Evolutionary conservation across 2,329 filamentous ascomycete genomes (phyloP), one percentile per base, ranked within the genome.

Genomic region (Aspergillus ruber): DNA sequence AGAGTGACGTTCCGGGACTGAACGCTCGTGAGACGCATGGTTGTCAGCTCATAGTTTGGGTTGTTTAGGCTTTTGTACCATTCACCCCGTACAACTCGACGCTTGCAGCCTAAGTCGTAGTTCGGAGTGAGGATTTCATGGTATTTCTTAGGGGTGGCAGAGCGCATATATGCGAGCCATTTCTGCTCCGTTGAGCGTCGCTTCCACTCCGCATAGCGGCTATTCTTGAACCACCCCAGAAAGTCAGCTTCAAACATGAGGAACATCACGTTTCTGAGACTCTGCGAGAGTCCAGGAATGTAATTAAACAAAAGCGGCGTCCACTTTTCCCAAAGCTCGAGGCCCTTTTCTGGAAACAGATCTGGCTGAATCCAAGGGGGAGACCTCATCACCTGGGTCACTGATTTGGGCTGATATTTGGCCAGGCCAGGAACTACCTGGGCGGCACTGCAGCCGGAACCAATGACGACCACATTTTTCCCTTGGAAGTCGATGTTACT

Each of bases 81-180:
- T 1, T 70, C 70, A 2, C 74, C 70, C 49, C 84, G 80, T 45
- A 78, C 77, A 46, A 85, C 77, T 12, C 81, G 73, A n/a, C 83
- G 68, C 65, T 84, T 85, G 66, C 82, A 85, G 1, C 81, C 81
- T 12, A 84, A 63, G 40, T 75, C 72, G 48, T 82, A 85, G 43
- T 84, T 74, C 0, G 83, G 83, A 0, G 80, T 80, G 32, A 85
- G 60, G 6, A 82, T 71, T 25, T 81, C 76, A 51, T 81, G 78
- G 50, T 84, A 85, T 61, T 82, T 77, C 43, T 75, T 66, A 0
- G 83, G 83, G 0, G 77, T 78, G 1, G 62, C 68, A 4, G 61
- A 57, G 48, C 70, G 74, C 70, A 82, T 74, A 41, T 75, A 66
- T 4, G 56, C 47, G 27, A 80, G 49, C 56, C 71, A 74, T 59